These are phyloP conservation scores for Paecilomyces variotii DNA, from an alignment of 2,329 filamentous ascomycete genomes.

Conservation along the genomic window DNA sequence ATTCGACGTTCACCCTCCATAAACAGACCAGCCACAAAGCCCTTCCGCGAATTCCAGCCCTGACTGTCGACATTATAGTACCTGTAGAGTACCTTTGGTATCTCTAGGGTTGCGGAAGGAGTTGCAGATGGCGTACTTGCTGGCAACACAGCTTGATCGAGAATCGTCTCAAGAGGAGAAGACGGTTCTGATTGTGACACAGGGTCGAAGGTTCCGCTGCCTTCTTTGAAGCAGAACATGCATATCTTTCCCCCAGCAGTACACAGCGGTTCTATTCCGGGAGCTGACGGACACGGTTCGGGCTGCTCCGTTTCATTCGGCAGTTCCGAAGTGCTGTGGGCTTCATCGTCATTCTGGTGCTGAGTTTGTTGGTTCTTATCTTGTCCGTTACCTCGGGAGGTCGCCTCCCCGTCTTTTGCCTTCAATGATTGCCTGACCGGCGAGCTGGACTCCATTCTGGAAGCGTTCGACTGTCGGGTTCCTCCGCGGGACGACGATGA, in stretches of 20 bases:
- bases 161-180: not conserved
- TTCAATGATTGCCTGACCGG: too few species aligned
- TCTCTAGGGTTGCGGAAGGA: not conserved
- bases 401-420: too few species aligned
- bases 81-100: constrained; percentile 25
- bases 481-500: too few species aligned
- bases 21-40: constrained; percentile 22
- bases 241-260: constrained; percentile 13
- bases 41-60: constrained; percentile 19
- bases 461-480: too few species aligned
- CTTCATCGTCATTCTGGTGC: not conserved
- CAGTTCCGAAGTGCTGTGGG: not conserved
- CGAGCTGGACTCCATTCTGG: too few species aligned
- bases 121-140: not conserved
- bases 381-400: not conserved
- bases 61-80: constrained; percentile 23
- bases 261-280: constrained; percentile 3
- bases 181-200: not conserved
- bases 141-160: not conserved
- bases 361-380: not conserved
- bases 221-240: constrained; percentile 15
- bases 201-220: not conserved
- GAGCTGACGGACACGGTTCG: not conserved
- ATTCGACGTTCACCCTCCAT: constrained; percentile 3
- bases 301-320: not conserved